Base-by-base conservation (phyloP, 2,329 filamentous ascomycete genomes). In the Fusarium sp. region DNA sequence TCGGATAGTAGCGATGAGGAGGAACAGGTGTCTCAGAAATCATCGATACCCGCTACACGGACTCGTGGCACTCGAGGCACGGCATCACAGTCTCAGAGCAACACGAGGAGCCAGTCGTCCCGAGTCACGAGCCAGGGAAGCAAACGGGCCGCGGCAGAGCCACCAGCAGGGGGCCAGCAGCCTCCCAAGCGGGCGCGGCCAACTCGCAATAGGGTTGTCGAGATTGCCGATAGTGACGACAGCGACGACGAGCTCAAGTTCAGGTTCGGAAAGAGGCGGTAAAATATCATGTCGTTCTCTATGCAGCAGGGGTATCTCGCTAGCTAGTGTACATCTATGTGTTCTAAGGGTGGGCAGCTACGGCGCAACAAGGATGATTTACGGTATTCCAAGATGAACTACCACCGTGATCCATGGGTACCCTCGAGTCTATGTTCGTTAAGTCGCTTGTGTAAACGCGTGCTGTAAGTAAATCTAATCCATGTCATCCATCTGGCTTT, bases 231-330 rank as follows among this genome's bases (percentile, higher is more conserved):
- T 66, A 84, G 83, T 52, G 86, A 85, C 14, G 84, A 90, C 37
- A 89, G 87, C 69, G 89, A 90, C 52, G 89, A 90, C 67, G 88
- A 87, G 75, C 83, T 89, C 60, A 86, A 86, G 73, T 91, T 91
- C 76, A 84, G 85, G 64, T 91, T 91, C 78, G 86, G 88, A 33
- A 86, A 85, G 79, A 83, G 88, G 76, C 84, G 84, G 76, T 87
- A 78, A 73, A 57, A 58, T 20, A 9, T 60, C 45, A 58, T 14
- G 9, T 60, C 50, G 50, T 37, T 67, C 63, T 79, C 69, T 78
- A 73, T 73, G 74, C 56, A 65, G 56, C 62, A 52, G 65, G 80
- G 80, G 78, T 81, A 80, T 81, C 78, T 80, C 69, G 81, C 73
- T 80, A 80, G 57, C 67, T 76, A 73, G 59, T 74, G 67, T 76